phyloP scores from a whole-genome alignment of 345 rosid species.

The Psidium friedrichsthalianum region DNA sequence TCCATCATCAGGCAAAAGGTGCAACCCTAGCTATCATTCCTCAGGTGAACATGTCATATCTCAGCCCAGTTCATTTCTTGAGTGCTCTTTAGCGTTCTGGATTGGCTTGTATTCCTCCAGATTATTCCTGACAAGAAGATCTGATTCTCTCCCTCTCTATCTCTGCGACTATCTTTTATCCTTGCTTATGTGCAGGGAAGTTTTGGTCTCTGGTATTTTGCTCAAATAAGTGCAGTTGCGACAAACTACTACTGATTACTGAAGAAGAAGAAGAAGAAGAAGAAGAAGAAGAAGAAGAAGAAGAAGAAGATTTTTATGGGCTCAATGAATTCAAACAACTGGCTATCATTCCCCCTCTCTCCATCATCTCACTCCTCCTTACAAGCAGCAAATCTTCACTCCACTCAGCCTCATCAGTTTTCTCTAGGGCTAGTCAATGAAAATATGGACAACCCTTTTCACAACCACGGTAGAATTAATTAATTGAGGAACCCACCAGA shows the following conservation, averaged over 20 bases:
- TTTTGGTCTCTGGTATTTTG: background rate
- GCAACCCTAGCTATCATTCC: background rate
- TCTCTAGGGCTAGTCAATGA: slow-evolving; percentile 75
- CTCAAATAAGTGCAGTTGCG: background rate
- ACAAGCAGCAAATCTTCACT: slow-evolving; percentile 52
- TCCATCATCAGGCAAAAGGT: background rate
- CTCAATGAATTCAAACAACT: slow-evolving; percentile 92
- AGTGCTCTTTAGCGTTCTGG: background rate
- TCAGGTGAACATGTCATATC: background rate
- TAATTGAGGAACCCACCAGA: background rate
- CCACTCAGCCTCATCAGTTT: slow-evolving; percentile 72
- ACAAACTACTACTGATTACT: background rate
- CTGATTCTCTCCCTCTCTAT: background rate
- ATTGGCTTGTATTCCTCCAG: background rate
- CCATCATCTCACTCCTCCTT: slow-evolving; percentile 59
- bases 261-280: background rate
- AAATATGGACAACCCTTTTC: slow-evolving; percentile 68
- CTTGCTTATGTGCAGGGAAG: background rate
- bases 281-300: background rate
- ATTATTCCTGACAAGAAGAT: background rate
- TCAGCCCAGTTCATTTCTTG: background rate
- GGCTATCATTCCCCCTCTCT: slow-evolving; percentile 95
- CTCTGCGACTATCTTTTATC: background rate
- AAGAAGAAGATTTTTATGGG: slow-evolving; percentile 1
- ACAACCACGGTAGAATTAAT: slow-evolving; percentile 55